Evolutionary conservation across 257 asterid genomes (phyloP), one percentile per base, ranked within the genome.

Genomic region (Scutellaria barbata): DNA sequence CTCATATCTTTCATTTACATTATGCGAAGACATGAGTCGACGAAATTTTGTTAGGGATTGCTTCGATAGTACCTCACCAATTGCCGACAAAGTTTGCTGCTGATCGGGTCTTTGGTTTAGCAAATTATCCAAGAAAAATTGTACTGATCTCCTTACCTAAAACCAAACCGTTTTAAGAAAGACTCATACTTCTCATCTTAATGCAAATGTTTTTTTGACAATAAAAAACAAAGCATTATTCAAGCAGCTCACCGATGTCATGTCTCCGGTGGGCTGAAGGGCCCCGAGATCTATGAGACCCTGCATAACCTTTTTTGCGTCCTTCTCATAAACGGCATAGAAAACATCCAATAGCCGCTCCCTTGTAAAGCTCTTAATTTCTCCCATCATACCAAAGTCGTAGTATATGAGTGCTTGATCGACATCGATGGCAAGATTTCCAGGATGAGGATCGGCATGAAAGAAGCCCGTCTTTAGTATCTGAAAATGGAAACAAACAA

Each of bases 351-450:
- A 76, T 9, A 94, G 68, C n/a, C 93, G 86, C 80, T 94, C 92
- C 72, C 94, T 79, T 5, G 97, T 94, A 82, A 94, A 94, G 77
- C 85, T 89, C 85, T 87, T 94, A 57, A 94, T 91, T 39, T 91
- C 99, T 65, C 99, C 99, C 99, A 94, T 94, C 99, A 94, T 91
- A 58, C 99, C 99, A 33, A 94, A 94, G 75, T 94, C 99, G 22
- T 94, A 94, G 74, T 94, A 94, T 78, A 94, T 94, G 67, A 94
- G 89, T 41, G 96, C 79, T 85, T 94, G 95, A 14, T 91, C 99
- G 40, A 79, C 90, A 69, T 94, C 99, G 69, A 94, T 82, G 12
- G 98, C 98, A 48, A 92, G 98, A 82, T 92, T 92, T 76, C 98
- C 98, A 20, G 98, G 98, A 76, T 94, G 99, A 59, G 99, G 99